phyloP scores from a whole-genome alignment of 805 yeast species.

The Kuraishia borneana region DNA sequence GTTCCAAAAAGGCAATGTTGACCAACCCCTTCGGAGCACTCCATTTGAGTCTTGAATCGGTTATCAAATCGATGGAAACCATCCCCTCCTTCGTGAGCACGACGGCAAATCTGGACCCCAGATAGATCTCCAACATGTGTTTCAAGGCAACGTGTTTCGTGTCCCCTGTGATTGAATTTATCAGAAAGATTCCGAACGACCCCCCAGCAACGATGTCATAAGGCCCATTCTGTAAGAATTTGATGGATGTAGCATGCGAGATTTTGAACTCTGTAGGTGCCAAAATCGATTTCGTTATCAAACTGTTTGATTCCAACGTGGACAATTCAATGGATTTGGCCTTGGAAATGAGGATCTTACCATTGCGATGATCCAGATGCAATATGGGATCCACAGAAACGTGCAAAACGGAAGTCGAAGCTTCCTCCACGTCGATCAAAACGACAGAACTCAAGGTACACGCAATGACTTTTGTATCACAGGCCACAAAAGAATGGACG shows the following conservation, averaged over 20 bases:
- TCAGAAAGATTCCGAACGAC: neutral
- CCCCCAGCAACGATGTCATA: neutral
- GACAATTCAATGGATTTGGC: neutral
- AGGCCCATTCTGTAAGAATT: neutral
- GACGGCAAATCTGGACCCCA: neutral
- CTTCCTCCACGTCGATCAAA: neutral
- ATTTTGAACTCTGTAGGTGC: neutral
- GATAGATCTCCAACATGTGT: neutral
- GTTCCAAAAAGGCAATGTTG: no score
- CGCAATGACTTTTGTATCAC: neutral
- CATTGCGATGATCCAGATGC: neutral
- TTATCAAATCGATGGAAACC: no score
- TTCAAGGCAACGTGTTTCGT: neutral
- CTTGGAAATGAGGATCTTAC: neutral
- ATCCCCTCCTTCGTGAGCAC: no score
- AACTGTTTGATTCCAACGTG: neutral
- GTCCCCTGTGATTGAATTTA: neutral
- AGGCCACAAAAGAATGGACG: neutral
- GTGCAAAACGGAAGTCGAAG: neutral
- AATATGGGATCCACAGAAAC: neutral
- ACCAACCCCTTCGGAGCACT: no score
- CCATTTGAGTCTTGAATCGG: no score
- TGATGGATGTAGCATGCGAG: neutral
- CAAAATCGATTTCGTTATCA: neutral
- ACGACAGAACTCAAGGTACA: neutral